These are phyloP conservation scores for Cantharellus cinnabarinus DNA, from an alignment of 768 basidiomycete genomes.

Conservation along the genomic window DNA sequence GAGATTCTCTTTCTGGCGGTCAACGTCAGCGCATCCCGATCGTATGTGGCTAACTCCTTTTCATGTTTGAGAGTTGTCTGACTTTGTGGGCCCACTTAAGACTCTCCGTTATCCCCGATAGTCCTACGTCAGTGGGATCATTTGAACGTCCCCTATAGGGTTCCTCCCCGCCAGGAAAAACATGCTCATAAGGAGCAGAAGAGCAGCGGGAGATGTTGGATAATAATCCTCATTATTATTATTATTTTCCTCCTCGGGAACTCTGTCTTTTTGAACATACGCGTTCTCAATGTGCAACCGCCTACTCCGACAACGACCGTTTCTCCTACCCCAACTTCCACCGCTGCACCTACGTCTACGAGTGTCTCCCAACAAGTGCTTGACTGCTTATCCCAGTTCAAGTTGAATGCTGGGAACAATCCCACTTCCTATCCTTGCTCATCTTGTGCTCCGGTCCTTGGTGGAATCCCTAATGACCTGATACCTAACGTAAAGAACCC, in stretches of 20 bases:
- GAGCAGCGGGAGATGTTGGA: constrained; percentile 13
- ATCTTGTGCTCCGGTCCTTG: constrained; percentile 24
- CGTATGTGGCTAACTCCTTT: no score
- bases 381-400: constrained; percentile 28
- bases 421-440: constrained; percentile 28
- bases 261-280: constrained; percentile 20
- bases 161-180: constrained; percentile 12
- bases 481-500: constrained; percentile 12
- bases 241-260: constrained; percentile 27
- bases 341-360: constrained; percentile 10
- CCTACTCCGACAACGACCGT: constrained; percentile 2
- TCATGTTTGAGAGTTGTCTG: no score
- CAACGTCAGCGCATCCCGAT: not conserved
- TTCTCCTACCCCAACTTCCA: constrained; percentile 5
- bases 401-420: constrained; percentile 24
- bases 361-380: constrained; percentile 22
- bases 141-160: constrained; percentile 21
- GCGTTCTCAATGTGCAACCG: constrained; percentile 11
- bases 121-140: constrained; percentile 19
- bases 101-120: not conserved
- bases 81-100: no score
- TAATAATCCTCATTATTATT: constrained; percentile 20
- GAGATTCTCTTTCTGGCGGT: not conserved
- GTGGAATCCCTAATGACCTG: constrained; percentile 18
- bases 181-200: constrained; percentile 10